Evolutionary conservation across 2,329 filamentous ascomycete genomes (phyloP).

Genomic region (Colletotrichum sansevieriae): DNA sequence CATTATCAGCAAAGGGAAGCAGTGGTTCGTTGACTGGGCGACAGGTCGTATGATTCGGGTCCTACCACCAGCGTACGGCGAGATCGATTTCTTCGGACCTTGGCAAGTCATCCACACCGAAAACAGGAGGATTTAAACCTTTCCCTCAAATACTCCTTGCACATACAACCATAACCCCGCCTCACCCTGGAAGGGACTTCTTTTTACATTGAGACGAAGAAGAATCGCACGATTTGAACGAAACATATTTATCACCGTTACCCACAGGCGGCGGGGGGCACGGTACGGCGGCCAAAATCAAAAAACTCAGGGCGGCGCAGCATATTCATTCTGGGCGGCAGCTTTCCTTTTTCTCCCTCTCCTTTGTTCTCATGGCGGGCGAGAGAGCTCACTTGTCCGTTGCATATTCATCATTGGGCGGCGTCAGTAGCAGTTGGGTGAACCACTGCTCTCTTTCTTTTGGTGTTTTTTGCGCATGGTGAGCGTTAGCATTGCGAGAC

Average conservation of each 20-base stretch:
- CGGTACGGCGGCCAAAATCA: slow-evolving; percentile 29
- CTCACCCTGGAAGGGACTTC: slow-evolving; percentile 26
- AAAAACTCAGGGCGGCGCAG: slow-evolving; percentile 30
- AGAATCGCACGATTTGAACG: slow-evolving; percentile 38
- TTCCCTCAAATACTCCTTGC: slow-evolving; percentile 11
- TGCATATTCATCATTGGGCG: slow-evolving; percentile 38
- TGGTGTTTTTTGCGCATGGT: not conserved
- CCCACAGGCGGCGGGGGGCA: not conserved
- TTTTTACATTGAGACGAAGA: slow-evolving; percentile 35
- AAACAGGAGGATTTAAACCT: slow-evolving; percentile 58
- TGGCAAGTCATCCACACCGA: slow-evolving; percentile 65
- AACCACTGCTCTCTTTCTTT: slow-evolving; percentile 5
- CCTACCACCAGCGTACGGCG: slow-evolving; percentile 66
- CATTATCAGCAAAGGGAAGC: slow-evolving; percentile 68
- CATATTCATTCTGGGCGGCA: slow-evolving; percentile 30
- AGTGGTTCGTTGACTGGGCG: slow-evolving; percentile 71
- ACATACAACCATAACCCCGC: slow-evolving; percentile 31
- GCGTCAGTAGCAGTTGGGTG: slow-evolving; percentile 25
- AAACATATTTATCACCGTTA: slow-evolving; percentile 23
- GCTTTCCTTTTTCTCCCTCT: not conserved
- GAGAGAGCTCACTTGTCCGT: slow-evolving; percentile 22
- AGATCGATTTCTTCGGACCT: slow-evolving; percentile 62
- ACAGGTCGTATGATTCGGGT: slow-evolving; percentile 68
- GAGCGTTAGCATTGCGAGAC: slow-evolving; percentile 22
- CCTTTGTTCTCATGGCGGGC: slow-evolving; percentile 9